A percentile compares a stretch with the other conserved stretches of the same genome.
phyloP scores from a whole-genome alignment of 106 monocot species.

The Dioscorea zingiberensis region DNA sequence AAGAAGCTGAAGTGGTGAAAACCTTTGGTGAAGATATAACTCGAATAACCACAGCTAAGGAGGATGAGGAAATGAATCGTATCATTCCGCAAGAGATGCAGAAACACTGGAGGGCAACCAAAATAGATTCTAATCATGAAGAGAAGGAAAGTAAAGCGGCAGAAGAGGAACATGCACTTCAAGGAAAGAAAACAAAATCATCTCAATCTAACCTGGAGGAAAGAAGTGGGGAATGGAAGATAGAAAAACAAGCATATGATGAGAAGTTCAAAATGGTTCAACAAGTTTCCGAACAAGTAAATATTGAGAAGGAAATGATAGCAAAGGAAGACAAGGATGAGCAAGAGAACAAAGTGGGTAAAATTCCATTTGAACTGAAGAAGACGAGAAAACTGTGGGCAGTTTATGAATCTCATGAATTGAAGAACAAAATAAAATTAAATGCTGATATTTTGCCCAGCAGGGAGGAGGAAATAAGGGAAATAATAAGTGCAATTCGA shows the following conservation, averaged over 20 bases:
- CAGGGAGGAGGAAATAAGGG: conserved; percentile 14
- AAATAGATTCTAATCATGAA: conserved; percentile 5
- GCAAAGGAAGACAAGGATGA: conserved; percentile 5
- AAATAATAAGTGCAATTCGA: conserved; percentile 4
- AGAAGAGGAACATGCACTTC: conserved; percentile 2
- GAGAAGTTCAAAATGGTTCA: conserved; percentile 17
- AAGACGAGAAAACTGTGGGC: conserved; percentile 8
- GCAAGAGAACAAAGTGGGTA: conserved; percentile 4
- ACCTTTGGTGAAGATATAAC: conserved; percentile 1
- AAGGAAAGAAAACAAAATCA: too few relatives aligned
- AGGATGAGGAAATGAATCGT: conserved; percentile 10
- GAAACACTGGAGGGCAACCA: conserved; percentile 2
- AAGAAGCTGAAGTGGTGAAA: conserved; percentile 7
- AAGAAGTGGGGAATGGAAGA: conserved; percentile 57
- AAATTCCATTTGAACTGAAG: conserved; percentile 19
- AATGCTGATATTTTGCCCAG: conserved; percentile 1
- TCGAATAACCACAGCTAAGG: conserved; percentile 7
- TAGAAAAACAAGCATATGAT: conserved; percentile 44
- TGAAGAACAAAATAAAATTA: conserved; percentile 9
- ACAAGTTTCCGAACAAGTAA: conserved; percentile 15
- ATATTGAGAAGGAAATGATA: conserved; percentile 11
- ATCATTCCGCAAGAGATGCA: conserved; percentile 9
- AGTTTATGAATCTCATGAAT: conserved; percentile 9
- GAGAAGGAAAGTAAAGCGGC: conserved; percentile 17
- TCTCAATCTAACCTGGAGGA: background rate